These are phyloP conservation scores for Dactylorhiza incarnata DNA, from an alignment of 106 monocot species.

Conservation along the genomic window DNA sequence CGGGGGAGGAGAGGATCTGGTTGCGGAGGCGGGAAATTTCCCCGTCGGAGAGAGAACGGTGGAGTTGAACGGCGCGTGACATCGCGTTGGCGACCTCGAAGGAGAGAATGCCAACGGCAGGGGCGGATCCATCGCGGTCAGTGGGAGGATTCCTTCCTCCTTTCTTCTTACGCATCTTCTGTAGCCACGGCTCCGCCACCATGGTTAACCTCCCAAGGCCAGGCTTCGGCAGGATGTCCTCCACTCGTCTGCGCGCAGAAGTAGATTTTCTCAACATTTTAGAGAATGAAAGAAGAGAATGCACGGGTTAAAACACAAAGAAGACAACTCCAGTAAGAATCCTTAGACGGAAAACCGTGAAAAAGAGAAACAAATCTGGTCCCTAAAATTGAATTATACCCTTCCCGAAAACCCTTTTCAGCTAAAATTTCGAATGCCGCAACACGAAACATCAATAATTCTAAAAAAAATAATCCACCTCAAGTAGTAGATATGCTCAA, in stretches of 20 bases:
- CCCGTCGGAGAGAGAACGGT: slow-evolving; percentile 64
- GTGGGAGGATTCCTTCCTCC: background rate
- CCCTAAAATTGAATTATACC: background rate
- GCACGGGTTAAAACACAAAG: background rate
- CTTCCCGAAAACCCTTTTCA: background rate
- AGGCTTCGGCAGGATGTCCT: background rate
- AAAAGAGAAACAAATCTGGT: background rate
- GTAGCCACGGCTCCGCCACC: slow-evolving; percentile 47
- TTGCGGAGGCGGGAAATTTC: slow-evolving; percentile 32
- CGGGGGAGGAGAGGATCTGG: slow-evolving; percentile 34
- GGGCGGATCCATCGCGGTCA: background rate
- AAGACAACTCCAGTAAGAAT: background rate
- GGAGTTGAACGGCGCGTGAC: slow-evolving; percentile 67
- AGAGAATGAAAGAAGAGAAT: background rate
- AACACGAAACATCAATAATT: background rate
- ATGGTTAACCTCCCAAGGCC: background rate
- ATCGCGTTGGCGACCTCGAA: slow-evolving; percentile 89
- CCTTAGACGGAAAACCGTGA: background rate
- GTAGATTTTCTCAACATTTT: background rate
- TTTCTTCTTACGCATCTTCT: slow-evolving; percentile 40
- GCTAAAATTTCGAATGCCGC: background rate
- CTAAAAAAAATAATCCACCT: background rate
- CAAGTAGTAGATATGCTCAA: background rate
- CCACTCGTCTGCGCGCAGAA: background rate
- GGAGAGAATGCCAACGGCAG: slow-evolving; percentile 67